Evolutionary conservation across 148 eudicot genomes (phyloP), one percentile per base, ranked within the genome.

Genomic region (Pharnaceum exiguum): DNA sequence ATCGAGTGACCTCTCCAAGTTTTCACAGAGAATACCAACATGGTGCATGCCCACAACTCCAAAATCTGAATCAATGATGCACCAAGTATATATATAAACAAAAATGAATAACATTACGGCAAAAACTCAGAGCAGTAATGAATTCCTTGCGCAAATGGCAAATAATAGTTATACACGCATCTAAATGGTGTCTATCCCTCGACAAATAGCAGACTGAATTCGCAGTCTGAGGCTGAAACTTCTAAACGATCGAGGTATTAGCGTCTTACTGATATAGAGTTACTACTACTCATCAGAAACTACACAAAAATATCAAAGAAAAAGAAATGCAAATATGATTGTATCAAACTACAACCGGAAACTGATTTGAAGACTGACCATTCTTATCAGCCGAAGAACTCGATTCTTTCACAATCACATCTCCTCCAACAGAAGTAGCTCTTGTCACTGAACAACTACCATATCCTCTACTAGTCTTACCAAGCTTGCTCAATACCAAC

Each of bases 41-140:
- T 93, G 99, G 66, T 93, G 99, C 73, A 93, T 63, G 40, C 82
- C 68, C 48, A 93, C 96, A 65, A 89, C 76, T 76, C 99, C 99
- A 66, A 60, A 74, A 70, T 86, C 99, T 93, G 85, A 51, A 78
- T 59, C 56, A 68, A 18, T 51, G 6, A 51, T 29, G n/a, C 51
- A 15, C 4, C 31, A 12, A 31, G 48, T 23, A 63, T n/a, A n/a
- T n/a, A n/a, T n/a, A n/a, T n/a, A n/a, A n/a, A n/a, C n/a, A n/a
- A n/a, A n/a, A n/a, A n/a, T n/a, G n/a, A n/a, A n/a, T n/a, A n/a
- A n/a, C n/a, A n/a, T n/a, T n/a, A n/a, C n/a, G n/a, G n/a, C n/a
- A n/a, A n/a, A n/a, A n/a, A n/a, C n/a, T n/a, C n/a, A n/a, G n/a
- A n/a, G n/a, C n/a, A n/a, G n/a, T n/a, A n/a, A n/a, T n/a, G n/a